A percentile compares a stretch with the other conserved stretches of the same genome.
These are phyloP conservation scores for Oryza nivara DNA, from an alignment of 176 grass and related monocot genomes.

Conservation along the genomic window DNA sequence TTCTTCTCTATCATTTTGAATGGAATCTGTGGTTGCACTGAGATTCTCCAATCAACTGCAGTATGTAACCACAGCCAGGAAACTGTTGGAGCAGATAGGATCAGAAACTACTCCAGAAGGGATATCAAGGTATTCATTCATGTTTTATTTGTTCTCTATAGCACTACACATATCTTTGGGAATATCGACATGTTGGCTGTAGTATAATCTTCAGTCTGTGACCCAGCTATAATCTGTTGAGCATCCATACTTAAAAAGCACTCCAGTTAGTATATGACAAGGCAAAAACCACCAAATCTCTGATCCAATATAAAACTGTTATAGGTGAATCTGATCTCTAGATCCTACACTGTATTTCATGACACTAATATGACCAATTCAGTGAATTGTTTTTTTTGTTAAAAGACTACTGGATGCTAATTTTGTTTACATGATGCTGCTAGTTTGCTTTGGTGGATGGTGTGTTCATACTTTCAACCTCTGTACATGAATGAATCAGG, in stretches of 20 bases:
- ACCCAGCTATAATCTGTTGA: background rate
- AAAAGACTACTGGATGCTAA: background rate
- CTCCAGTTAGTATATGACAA: background rate
- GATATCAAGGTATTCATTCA: constrained; percentile 45
- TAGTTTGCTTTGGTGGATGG: background rate
- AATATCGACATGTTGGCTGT: background rate
- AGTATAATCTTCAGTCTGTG: constrained; percentile 18
- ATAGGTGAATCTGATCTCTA: background rate
- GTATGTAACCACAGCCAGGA: constrained; percentile 91
- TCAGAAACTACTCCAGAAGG: constrained; percentile 76
- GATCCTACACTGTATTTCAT: background rate
- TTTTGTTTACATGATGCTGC: constrained; percentile 1
- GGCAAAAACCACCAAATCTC: background rate
- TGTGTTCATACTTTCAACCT: constrained; percentile 14
- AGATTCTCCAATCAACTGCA: constrained; percentile 40
- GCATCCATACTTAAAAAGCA: background rate
- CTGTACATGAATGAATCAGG: background rate
- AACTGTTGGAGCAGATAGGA: constrained; percentile 85
- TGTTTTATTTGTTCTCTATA: background rate
- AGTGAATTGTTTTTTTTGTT: background rate
- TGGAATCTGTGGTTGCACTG: constrained; percentile 1
- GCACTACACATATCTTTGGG: background rate
- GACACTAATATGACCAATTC: background rate
- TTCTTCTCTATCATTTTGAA: constrained; percentile 18
- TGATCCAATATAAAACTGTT: background rate